Evolutionary conservation across 371 early-diverging fungal genomes (phyloP).

Genomic region (Lichtheimia corymbifera): DNA sequence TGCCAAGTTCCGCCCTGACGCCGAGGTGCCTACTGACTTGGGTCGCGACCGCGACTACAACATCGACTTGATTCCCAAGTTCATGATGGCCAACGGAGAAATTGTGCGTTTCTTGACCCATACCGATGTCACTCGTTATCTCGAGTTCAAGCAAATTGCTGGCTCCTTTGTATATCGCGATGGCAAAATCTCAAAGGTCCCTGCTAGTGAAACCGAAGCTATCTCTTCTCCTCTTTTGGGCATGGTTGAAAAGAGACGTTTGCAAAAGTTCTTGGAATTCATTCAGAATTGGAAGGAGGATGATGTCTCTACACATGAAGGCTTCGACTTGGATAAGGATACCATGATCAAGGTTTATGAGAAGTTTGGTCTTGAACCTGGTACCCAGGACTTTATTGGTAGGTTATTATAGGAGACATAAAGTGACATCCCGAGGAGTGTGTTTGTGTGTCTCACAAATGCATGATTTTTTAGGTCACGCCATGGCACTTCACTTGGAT

Average conservation of each 20-base stretch:
- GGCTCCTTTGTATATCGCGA: slow-evolving; percentile 96
- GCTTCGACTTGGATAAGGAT: slow-evolving; percentile 72
- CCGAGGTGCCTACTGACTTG: slow-evolving; percentile 62
- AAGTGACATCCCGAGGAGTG: background rate
- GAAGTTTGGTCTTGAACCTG: slow-evolving; percentile 90
- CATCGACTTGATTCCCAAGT: slow-evolving; percentile 99
- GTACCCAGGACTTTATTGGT: slow-evolving; percentile 96
- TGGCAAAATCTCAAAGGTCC: slow-evolving; percentile 90
- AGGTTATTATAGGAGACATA: slow-evolving; percentile 10
- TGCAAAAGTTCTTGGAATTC: slow-evolving; percentile 97
- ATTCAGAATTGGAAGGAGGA: slow-evolving; percentile 84
- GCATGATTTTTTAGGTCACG: slow-evolving; percentile 70
- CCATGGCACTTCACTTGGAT: slow-evolving; percentile 96
- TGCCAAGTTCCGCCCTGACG: slow-evolving; percentile 79
- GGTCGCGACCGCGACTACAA: slow-evolving; percentile 96
- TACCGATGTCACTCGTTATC: slow-evolving; percentile 97
- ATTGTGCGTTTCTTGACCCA: slow-evolving; percentile 87
- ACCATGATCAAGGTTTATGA: slow-evolving; percentile 91
- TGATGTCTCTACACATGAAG: slow-evolving; percentile 83
- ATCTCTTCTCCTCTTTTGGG: slow-evolving; percentile 88
- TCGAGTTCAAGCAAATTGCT: slow-evolving; percentile 97
- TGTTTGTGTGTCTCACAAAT: background rate
- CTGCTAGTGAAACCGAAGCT: slow-evolving; percentile 91
- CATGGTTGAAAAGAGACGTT: slow-evolving; percentile 93
- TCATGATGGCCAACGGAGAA: slow-evolving; percentile 98